Percentiles rank a stretch among this genome's conserved stretches.
phyloP scores from a whole-genome alignment of 2,329 filamentous ascomycete species.

The Zymoseptoria pseudotritici region DNA sequence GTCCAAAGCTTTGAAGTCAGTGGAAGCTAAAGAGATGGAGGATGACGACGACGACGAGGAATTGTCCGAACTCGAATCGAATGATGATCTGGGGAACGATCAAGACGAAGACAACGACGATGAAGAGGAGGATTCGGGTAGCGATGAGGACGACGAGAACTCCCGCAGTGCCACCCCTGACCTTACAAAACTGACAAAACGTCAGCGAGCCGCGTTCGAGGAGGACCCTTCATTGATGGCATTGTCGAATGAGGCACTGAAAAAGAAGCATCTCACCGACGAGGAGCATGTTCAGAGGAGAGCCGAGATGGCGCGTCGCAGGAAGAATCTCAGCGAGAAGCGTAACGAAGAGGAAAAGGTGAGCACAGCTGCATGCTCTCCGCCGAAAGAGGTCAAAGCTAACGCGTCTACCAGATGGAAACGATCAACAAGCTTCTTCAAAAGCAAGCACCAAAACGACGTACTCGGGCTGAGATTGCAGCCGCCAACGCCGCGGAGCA shows the following conservation, averaged over 20 bases:
- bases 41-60: conserved; percentile 46
- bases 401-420: conserved; percentile 57
- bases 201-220: conserved; percentile 53
- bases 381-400: neutral
- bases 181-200: conserved; percentile 58
- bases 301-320: conserved; percentile 64
- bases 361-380: conserved; percentile 9
- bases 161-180: conserved; percentile 55
- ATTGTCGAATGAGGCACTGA: conserved; percentile 60
- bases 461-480: conserved; percentile 42
- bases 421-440: conserved; percentile 86
- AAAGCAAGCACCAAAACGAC: conserved; percentile 69
- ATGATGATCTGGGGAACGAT: conserved; percentile 33
- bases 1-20: conserved; percentile 31
- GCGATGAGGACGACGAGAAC: conserved; percentile 45
- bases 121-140: conserved; percentile 35
- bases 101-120: conserved; percentile 32
- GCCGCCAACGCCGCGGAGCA: conserved; percentile 41
- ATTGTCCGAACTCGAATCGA: conserved; percentile 31
- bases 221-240: conserved; percentile 35
- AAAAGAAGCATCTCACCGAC: conserved; percentile 64
- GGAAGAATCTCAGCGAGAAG: conserved; percentile 69
- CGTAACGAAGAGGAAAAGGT: conserved; percentile 74
- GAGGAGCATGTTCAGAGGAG: conserved; percentile 67
- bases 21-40: conserved; percentile 47